Conservation (phyloP, 805 yeast genomes). For the Candida suzukii region DNA sequence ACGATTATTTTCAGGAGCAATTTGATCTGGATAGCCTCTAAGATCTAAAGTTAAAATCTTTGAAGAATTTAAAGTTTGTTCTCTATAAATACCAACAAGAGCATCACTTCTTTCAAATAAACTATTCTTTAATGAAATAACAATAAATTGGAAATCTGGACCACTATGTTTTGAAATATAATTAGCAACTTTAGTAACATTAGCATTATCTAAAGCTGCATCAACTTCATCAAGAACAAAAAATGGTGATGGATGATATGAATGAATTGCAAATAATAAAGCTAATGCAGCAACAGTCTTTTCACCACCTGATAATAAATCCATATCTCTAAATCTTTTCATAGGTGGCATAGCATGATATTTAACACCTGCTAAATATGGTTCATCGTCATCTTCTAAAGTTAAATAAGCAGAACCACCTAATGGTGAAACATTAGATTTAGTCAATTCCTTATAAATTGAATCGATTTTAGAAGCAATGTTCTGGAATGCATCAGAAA, state of each 20-base stretch:
- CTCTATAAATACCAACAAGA: slow-evolving; percentile 87
- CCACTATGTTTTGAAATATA: slow-evolving; percentile 73
- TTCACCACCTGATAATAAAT: slow-evolving; percentile 91
- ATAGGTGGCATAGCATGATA: slow-evolving; percentile 96
- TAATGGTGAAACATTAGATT: slow-evolving; percentile 57
- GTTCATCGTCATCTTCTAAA: slow-evolving; percentile 84
- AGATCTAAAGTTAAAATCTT: slow-evolving; percentile 69
- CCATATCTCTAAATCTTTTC: slow-evolving; percentile 91
- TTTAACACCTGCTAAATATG: slow-evolving; percentile 73
- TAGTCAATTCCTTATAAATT: slow-evolving; percentile 82
- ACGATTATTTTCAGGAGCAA: background rate
- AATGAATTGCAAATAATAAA: slow-evolving; percentile 81
- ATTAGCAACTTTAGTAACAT: slow-evolving; percentile 80
- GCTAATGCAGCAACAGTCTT: slow-evolving; percentile 96
- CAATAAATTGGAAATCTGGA: slow-evolving; percentile 81
- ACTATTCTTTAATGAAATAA: slow-evolving; percentile 82
- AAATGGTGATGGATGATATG: slow-evolving; percentile 89
- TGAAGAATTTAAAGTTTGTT: slow-evolving; percentile 66
- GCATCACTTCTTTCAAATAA: slow-evolving; percentile 86
- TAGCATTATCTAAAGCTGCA: slow-evolving; percentile 90
- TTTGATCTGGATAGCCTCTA: slow-evolving; percentile 44
- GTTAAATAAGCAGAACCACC: slow-evolving; percentile 94
- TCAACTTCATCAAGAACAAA: slow-evolving; percentile 97
- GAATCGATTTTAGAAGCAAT: slow-evolving; percentile 65
- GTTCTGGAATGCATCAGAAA: slow-evolving; percentile 70